phyloP scores from a whole-genome alignment of 1,139 yeast genomes.

The Groenewaldozyma sp. region DNA sequence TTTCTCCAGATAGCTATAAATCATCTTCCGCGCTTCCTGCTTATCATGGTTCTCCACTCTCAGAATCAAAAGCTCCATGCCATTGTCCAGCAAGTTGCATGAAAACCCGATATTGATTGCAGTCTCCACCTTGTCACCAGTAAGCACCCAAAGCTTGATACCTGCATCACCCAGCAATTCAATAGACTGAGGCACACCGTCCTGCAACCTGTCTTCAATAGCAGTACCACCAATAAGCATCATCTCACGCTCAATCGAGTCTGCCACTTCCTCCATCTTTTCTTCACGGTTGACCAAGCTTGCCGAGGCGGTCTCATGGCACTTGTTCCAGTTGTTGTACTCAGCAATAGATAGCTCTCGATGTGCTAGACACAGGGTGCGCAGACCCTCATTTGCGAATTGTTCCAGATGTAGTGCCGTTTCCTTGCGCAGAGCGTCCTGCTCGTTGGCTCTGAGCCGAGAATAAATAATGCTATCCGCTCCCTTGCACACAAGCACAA shows the following conservation, averaged over 20 bases:
- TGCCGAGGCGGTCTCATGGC: slow-evolving; percentile 64
- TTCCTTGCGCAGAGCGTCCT: slow-evolving; percentile 45
- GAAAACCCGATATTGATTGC: slow-evolving; percentile 97
- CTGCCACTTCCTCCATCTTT: slow-evolving; percentile 67
- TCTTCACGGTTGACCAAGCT: slow-evolving; percentile 72
- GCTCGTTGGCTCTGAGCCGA: slow-evolving; percentile 49
- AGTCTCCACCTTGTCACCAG: slow-evolving; percentile 97
- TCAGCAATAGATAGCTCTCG: slow-evolving; percentile 54
- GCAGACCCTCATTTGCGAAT: slow-evolving; percentile 92
- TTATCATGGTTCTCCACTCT: slow-evolving; percentile 36
- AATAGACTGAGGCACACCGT: slow-evolving; percentile 93
- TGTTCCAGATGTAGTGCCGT: slow-evolving; percentile 85
- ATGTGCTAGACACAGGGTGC: slow-evolving; percentile 89
- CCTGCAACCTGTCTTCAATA: slow-evolving; percentile 90
- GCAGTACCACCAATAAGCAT: slow-evolving; percentile 90
- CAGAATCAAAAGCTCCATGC: slow-evolving; percentile 77
- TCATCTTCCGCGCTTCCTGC: slow-evolving; percentile 44
- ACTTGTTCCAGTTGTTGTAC: slow-evolving; percentile 58
- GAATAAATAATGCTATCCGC: slow-evolving; percentile 89
- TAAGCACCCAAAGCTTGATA: slow-evolving; percentile 90
- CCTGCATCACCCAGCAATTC: slow-evolving; percentile 82
- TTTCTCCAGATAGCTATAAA: slow-evolving; percentile 51
- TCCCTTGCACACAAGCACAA: slow-evolving; percentile 71
- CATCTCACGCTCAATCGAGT: slow-evolving; percentile 67
- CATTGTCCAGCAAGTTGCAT: slow-evolving; percentile 77